Percentiles rank a stretch among this genome's conserved stretches.
Evolutionary conservation across 352 stramenopile genomes (phyloP).

Genomic region (Phytophthora podocarpi): DNA sequence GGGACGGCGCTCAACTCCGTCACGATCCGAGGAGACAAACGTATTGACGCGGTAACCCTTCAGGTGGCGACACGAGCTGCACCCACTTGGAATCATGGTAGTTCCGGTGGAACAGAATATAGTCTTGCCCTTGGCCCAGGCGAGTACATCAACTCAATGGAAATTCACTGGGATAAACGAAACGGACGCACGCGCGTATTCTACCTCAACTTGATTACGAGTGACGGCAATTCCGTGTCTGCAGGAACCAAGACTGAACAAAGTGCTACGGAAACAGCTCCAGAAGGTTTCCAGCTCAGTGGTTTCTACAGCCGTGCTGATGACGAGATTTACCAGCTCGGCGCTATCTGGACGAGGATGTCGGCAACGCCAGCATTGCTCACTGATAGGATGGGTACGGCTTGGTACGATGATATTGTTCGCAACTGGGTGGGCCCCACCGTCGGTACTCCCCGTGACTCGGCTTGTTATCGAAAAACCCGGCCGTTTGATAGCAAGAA

Average conservation of each 20-base stretch:
- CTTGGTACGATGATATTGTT: constrained; percentile 33
- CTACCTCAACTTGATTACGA: constrained; percentile 19
- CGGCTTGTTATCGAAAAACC: constrained; percentile 53
- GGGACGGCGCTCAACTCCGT: constrained; percentile 11
- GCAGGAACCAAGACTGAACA: constrained; percentile 26
- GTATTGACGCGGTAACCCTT: constrained; percentile 50
- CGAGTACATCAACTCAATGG: constrained; percentile 13
- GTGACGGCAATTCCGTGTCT: constrained; percentile 7
- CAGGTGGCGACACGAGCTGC: too few relatives aligned
- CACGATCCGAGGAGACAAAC: constrained; percentile 26
- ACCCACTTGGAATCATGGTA: too few relatives aligned
- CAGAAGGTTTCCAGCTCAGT: constrained; percentile 19
- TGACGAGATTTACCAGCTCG: constrained; percentile 18
- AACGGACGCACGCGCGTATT: constrained; percentile 33
- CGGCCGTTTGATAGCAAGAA: constrained; percentile 28
- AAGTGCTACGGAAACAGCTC: constrained; percentile 6
- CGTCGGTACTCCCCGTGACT: constrained; percentile 20
- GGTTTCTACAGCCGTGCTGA: constrained; percentile 26
- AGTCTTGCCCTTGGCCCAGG: too few relatives aligned
- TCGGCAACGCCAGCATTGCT: too few relatives aligned
- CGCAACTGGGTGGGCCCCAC: constrained; percentile 28
- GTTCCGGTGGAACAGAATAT: too few relatives aligned
- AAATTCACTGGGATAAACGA: constrained; percentile 36
- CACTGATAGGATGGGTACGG: constrained; percentile 33
- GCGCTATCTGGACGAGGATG: constrained; percentile 26